phyloP scores from a whole-genome alignment of 768 basidiomycete genomes.

The Leccinum longicurvipes region DNA sequence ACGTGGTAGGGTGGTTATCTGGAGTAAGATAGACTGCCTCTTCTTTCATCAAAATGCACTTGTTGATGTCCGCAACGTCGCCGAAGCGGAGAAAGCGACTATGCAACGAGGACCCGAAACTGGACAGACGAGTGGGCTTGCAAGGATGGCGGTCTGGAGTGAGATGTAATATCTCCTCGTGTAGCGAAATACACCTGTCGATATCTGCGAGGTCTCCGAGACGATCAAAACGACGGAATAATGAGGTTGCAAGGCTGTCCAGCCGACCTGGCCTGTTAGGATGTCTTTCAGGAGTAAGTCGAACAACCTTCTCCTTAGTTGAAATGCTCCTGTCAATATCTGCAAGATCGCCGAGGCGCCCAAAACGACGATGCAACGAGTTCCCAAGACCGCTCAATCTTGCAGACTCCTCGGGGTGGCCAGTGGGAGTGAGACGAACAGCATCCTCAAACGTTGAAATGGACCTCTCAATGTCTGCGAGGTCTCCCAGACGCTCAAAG shows the following conservation, averaged over 20 bases:
- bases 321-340: neutral
- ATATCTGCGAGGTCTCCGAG: neutral
- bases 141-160: neutral
- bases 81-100: neutral
- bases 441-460: neutral
- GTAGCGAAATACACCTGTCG: neutral
- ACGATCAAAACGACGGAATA: neutral
- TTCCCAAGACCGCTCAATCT: neutral
- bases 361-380: neutral
- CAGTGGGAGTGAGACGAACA: neutral
- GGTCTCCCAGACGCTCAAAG: neutral
- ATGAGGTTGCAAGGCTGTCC: neutral
- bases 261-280: neutral
- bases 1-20: neutral
- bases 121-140: neutral
- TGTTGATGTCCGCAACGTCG: neutral
- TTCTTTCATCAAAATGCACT: neutral
- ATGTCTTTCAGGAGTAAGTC: neutral
- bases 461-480: neutral
- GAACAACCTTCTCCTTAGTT: neutral
- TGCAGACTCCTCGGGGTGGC: neutral
- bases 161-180: neutral
- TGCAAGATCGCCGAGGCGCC: neutral
- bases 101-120: neutral
- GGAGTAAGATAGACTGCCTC: neutral